Evolutionary conservation across 2,329 filamentous ascomycete genomes (phyloP), one percentile per base, ranked within the genome.

Genomic region (Exophiala dermatitidis): DNA sequence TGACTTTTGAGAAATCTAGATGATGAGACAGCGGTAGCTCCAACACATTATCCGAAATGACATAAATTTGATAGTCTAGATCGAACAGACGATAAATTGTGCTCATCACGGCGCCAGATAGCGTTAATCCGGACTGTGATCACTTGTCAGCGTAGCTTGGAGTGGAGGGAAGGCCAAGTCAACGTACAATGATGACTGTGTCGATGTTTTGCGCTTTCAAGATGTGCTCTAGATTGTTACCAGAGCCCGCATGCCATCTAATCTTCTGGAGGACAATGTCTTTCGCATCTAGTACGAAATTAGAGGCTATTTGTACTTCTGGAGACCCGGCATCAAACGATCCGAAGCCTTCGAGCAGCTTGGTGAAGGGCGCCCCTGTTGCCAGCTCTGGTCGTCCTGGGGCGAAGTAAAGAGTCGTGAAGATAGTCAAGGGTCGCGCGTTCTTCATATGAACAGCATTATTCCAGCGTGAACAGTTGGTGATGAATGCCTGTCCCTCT

Each of bases 1-100:
- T 6, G 38, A 41, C 38, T 41, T 41, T 41, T 19, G 38, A 41
- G 38, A 41, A 41, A 8, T 41, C 38, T 41, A 5, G 5, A 41
- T 41, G 5, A 5, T 41, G 38, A 19, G 5, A 7, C 38, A 19
- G 6, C 12, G 38, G 38, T 19, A 41, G 26, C 26, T 41, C 38
- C 38, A 41, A 41, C 38, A 41, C 38, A 41, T 41, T 41, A 19
- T 41, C 38, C 38, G 38, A 41, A 19, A 41, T 41, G 38, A 41
- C 38, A 41, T 41, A 19, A 41, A 41, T 19, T 8, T 41, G 8
- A 41, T 5, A 41, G 38, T 41, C 38, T 5, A 41, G 38, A 19
- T 41, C 7, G 38, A 41, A 41, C 38, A 41, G 38, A 6, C 38
- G 38, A 19, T 41, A 41, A 41, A 41, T 19, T 19, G 38, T 41